These are phyloP conservation scores for Oryza brachyantha DNA, from an alignment of 176 grass and related monocot genomes.

Conservation along the genomic window DNA sequence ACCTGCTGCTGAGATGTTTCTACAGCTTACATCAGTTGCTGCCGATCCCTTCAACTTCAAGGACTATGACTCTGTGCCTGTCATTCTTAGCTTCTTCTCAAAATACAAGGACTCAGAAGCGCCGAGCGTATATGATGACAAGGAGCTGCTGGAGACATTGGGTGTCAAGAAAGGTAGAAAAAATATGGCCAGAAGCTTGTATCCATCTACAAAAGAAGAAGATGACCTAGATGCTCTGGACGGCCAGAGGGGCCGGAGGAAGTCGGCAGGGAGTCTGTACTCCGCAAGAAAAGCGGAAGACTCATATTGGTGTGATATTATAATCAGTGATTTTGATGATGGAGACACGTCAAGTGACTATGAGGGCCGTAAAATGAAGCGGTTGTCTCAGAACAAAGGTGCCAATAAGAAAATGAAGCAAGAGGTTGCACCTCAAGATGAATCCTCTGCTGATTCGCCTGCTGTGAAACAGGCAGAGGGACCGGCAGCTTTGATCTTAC, in stretches of 20 bases:
- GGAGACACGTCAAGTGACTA: constrained; percentile 44
- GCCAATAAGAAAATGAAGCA: constrained; percentile 40
- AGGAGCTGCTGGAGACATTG: constrained; percentile 39
- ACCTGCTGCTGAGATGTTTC: constrained; percentile 38
- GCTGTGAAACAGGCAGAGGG: constrained; percentile 36
- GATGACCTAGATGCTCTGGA: neutral
- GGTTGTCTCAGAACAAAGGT: constrained; percentile 39
- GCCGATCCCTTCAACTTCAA: constrained; percentile 45
- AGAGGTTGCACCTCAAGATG: constrained; percentile 13
- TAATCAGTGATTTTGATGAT: constrained; percentile 84
- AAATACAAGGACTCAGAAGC: constrained; percentile 45
- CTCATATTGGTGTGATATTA: constrained; percentile 93
- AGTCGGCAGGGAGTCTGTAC: constrained; percentile 47
- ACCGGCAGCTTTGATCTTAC: constrained; percentile 37
- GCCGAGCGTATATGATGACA: constrained; percentile 24
- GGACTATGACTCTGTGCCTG: constrained; percentile 30
- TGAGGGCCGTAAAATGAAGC: constrained; percentile 52
- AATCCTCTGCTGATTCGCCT: neutral
- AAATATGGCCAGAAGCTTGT: neutral
- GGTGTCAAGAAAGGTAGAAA: constrained; percentile 44
- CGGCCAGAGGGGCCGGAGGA: constrained; percentile 49
- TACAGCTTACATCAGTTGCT: constrained; percentile 45
- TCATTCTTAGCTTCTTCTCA: constrained; percentile 65
- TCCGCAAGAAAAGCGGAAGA: constrained; percentile 67
- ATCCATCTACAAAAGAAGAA: constrained; percentile 32